These are phyloP conservation scores for Leptodermis oblonga DNA, from an alignment of 257 asterid species.

Conservation along the genomic window DNA sequence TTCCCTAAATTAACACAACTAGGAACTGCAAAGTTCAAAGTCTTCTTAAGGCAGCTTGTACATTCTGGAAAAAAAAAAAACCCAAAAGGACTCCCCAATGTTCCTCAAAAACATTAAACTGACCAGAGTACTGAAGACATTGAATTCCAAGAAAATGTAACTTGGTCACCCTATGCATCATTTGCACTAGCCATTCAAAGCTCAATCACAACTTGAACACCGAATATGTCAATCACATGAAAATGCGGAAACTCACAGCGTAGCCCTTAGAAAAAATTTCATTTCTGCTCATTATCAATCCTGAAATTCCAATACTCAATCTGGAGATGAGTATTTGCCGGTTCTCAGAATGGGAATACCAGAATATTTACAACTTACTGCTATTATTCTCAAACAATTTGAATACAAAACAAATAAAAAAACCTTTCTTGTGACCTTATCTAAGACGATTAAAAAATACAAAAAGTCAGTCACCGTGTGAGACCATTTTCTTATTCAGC, in stretches of 20 bases:
- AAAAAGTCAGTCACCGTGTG: conserved; percentile 6
- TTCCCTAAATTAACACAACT: neutral
- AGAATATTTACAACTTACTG: neutral
- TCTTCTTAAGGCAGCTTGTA: neutral
- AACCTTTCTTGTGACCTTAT: neutral
- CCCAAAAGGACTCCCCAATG: neutral
- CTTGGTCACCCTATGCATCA: neutral
- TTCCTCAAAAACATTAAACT: neutral
- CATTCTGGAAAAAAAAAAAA: neutral
- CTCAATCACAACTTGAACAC: neutral
- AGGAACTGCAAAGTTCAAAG: neutral
- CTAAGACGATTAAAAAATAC: neutral
- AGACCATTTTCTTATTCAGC: conserved; percentile 7
- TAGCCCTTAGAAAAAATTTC: neutral
- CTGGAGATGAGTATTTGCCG: neutral
- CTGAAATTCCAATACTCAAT: neutral
- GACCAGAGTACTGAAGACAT: neutral
- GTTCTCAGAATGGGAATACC: neutral
- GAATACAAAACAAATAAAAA: neutral
- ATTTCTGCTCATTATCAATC: neutral
- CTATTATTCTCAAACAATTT: neutral
- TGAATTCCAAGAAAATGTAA: neutral
- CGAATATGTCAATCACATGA: neutral
- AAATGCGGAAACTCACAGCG: neutral
- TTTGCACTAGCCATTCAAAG: neutral